Percentiles rank a stretch among this genome's conserved stretches.
Conservation (phyloP, 2,329 filamentous ascomycete genomes). For the Aspergillus luchuensis region DNA sequence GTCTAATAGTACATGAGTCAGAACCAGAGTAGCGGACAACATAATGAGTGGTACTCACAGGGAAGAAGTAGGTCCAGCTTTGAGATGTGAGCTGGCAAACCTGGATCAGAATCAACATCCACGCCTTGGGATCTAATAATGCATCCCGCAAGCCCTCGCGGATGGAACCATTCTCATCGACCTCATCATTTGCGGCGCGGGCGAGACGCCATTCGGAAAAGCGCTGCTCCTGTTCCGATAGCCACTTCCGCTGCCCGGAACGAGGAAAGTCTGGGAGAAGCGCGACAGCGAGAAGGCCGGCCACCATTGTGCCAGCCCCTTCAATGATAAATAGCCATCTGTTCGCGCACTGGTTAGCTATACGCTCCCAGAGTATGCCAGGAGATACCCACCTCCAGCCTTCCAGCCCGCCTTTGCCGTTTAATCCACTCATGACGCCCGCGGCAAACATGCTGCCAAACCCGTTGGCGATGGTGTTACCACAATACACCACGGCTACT, state of each 20-base stretch:
- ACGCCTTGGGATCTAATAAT: slow-evolving; percentile 21
- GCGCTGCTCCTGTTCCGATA: slow-evolving; percentile 24
- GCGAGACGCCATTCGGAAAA: slow-evolving; percentile 25
- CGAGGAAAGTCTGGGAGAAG: slow-evolving; percentile 36
- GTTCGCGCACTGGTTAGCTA: neutral
- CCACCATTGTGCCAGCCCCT: slow-evolving; percentile 38
- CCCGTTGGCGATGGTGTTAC: slow-evolving; percentile 41
- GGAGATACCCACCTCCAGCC: slow-evolving; percentile 35
- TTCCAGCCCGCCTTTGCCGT: slow-evolving; percentile 42
- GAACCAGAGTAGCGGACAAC: too few species aligned
- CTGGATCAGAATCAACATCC: slow-evolving; percentile 21
- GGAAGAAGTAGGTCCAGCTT: slow-evolving; percentile 21
- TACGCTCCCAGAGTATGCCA: too few species aligned
- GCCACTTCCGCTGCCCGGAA: slow-evolving; percentile 22
- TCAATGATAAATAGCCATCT: slow-evolving; percentile 45
- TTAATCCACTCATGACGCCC: slow-evolving; percentile 33
- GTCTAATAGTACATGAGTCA: slow-evolving; percentile 9
- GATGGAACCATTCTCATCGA: slow-evolving; percentile 24
- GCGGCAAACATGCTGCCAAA: slow-evolving; percentile 45
- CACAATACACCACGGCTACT: slow-evolving; percentile 50
- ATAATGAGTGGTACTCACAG: neutral
- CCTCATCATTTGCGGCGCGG: slow-evolving; percentile 22
- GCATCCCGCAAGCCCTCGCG: slow-evolving; percentile 20
- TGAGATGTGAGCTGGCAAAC: slow-evolving; percentile 22
- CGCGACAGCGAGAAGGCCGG: slow-evolving; percentile 36